Evolutionary conservation across 805 yeast genomes (phyloP), one percentile per base, ranked within the genome.

Genomic region (Starmera dryadoides): DNA sequence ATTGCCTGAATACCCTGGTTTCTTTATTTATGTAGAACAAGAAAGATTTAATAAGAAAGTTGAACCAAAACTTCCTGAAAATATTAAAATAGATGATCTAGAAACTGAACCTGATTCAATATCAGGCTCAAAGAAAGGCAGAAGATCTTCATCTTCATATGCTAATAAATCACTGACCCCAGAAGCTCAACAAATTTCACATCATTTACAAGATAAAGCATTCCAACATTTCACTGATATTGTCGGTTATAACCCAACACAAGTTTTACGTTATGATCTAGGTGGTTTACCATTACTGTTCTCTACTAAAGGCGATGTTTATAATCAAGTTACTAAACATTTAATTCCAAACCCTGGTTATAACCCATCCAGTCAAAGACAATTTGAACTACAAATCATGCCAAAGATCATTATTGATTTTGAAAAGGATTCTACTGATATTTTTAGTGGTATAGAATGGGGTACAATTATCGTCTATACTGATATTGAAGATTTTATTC

Each of bases 361-460:
- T 47, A 75, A 82, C 43, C 86, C 86, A 6, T 60, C 79, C 26
- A 69, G 81, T 16, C 32, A 44, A 12, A 70, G 91, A 47, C 73
- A 72, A 25, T 84, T 87, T 54, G 98, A 93, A 60, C 63, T 91
- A 42, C 98, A 93, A 57, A 59, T 93, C 39, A 91, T 91, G 97
- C 98, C 98, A 2, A 86, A 86, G 56, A 77, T 88, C 38, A 91
- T 93, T 38, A 68, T 86, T 37, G 91, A 86, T 52, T 68, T 93
- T 34, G 97, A 91, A 55, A 68, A 67, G 33, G 60, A 63, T 22
- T 53, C 58, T 25, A 40, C 52, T 63, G 49, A 53, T 58, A 41
- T 70, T 59, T 50, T 72, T 33, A 77, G 77, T 28, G 97, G 98
- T 11, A 91, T 91, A 95, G 94, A 91, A 45, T 93, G 98, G 98